Percentiles rank a stretch among this genome's conserved stretches.
These are phyloP conservation scores for Plasmodium sp. DNA, from an alignment of 169 alveolate genomes.

Conservation along the genomic window DNA sequence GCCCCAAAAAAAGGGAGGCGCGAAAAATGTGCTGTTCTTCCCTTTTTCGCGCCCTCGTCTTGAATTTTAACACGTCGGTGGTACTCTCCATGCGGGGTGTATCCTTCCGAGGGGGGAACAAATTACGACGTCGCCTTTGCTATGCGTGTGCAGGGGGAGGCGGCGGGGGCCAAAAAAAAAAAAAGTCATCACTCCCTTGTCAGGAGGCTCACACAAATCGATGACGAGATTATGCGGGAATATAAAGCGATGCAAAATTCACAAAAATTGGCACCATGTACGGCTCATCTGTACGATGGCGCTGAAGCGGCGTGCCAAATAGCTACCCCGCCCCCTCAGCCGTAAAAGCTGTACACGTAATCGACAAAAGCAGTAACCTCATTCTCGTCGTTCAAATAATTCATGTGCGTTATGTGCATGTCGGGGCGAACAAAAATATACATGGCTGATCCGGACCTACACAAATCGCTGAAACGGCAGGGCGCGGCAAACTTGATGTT, in stretches of 20 bases:
- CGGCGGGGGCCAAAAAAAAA: not conserved
- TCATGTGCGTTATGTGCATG: slow-evolving; percentile 50
- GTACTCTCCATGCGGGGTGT: not conserved
- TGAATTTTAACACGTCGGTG: not conserved
- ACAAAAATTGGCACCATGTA: not conserved
- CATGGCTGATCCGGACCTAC: slow-evolving; percentile 25
- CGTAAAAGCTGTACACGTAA: slow-evolving; percentile 28
- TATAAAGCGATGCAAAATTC: not conserved
- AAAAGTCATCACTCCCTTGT: not conserved
- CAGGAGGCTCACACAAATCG: not conserved
- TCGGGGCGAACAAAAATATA: slow-evolving; percentile 38
- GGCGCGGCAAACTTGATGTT: slow-evolving; percentile 14
- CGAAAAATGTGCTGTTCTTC: not conserved
- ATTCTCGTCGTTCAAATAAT: slow-evolving; percentile 27
- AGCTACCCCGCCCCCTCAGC: not conserved
- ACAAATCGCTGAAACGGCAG: not conserved
- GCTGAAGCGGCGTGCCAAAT: not conserved
- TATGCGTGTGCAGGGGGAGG: not conserved
- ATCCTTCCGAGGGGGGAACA: not conserved
- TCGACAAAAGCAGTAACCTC: slow-evolving; percentile 15
- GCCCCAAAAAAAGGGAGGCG: not conserved
- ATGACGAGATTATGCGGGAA: not conserved
- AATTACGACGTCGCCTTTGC: not conserved
- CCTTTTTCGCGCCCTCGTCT: not conserved
- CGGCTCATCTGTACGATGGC: not conserved